These are phyloP conservation scores for Coemansia sp. DNA, from an alignment of 192 early-diverging fungal genomes.

Conservation along the genomic window DNA sequence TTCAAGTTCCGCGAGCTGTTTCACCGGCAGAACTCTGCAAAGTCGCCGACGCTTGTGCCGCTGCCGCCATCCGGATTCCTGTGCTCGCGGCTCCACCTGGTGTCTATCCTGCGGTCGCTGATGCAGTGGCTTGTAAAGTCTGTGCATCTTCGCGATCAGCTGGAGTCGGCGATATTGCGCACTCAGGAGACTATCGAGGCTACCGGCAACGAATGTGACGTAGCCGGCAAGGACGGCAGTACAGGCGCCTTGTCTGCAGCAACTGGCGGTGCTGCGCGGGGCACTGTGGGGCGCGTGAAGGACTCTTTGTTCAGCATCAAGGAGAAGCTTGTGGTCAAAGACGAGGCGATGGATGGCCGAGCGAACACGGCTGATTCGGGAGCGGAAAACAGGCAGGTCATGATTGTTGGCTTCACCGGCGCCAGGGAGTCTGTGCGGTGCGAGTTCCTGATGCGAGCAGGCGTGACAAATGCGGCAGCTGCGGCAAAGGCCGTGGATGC, in stretches of 20 bases:
- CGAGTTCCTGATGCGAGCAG: constrained; percentile 43
- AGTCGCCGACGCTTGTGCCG: constrained; percentile 30
- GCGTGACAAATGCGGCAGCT: constrained; percentile 4
- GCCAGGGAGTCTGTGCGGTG: constrained; percentile 42
- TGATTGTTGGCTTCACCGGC: constrained; percentile 50
- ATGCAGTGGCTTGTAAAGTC: constrained; percentile 50
- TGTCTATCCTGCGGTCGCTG: constrained; percentile 39
- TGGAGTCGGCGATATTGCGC: constrained; percentile 37
- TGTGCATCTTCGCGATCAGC: constrained; percentile 41
- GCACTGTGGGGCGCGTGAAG: too few relatives aligned
- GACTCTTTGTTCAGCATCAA: constrained; percentile 35
- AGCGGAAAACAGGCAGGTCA: constrained; percentile 14
- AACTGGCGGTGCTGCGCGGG: neutral
- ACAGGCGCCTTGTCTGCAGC: neutral
- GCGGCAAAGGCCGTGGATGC: neutral
- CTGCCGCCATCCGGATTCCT: constrained; percentile 40
- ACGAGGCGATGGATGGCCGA: constrained; percentile 6
- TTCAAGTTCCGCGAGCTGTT: constrained; percentile 21
- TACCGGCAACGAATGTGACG: neutral
- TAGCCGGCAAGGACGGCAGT: neutral
- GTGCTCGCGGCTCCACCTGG: constrained; percentile 33
- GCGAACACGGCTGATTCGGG: constrained; percentile 5
- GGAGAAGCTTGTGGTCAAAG: constrained; percentile 40
- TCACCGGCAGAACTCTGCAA: constrained; percentile 30
- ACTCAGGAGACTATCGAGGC: constrained; percentile 28